Evolutionary conservation across 768 basidiomycete species (phyloP), one percentile per base, ranked within the genome.

Genomic region (Tulasnella sp.): DNA sequence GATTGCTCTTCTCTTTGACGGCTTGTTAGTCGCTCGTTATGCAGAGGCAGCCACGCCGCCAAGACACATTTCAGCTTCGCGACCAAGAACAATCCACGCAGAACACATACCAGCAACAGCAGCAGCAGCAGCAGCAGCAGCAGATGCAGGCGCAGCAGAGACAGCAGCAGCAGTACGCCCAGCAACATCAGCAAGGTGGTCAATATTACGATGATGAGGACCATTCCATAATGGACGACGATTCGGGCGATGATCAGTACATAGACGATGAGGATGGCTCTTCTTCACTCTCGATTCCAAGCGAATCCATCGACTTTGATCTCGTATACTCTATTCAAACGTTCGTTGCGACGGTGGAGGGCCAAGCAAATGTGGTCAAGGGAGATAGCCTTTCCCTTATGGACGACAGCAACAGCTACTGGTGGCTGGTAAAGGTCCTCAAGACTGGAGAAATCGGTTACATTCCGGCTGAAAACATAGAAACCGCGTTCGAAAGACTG

Each of bases 401-500:
- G 89, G 98, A 99, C 85, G 98, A 99, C 84, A 95, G 92, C 78
- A 99, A 99, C 84, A 95, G 94, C 85, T 99, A 99, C 86, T 99
- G 98, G 98, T 99, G 98, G 98, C 93, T 99, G 73, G 97, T 99
- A 10, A 90, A 96, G 70, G 98, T 99, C 11, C 91, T 99, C 80
- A 99, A 98, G 86, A 98, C 97, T 10, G 96, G 98, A 84, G 96
- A 98, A 82, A 95, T 99, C 20, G 98, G 98, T 0, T 99, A 99
- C 84, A 99, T 99, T 73, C 98, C 98, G 23, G 98, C 98, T 0
- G 98, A 99, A 85, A 99, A 98, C 84, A 98, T 99, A 81, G 98
- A 99, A 84, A 99, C 98, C 0, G 98, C 98, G 0, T 98, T 95
- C 82, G 98, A 99, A 83, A 89, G 98, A 46, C 89, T 99, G 7